Evolutionary conservation across 2,329 filamentous ascomycete species (phyloP).

Genomic region (Pseudogymnoascus sp.): DNA sequence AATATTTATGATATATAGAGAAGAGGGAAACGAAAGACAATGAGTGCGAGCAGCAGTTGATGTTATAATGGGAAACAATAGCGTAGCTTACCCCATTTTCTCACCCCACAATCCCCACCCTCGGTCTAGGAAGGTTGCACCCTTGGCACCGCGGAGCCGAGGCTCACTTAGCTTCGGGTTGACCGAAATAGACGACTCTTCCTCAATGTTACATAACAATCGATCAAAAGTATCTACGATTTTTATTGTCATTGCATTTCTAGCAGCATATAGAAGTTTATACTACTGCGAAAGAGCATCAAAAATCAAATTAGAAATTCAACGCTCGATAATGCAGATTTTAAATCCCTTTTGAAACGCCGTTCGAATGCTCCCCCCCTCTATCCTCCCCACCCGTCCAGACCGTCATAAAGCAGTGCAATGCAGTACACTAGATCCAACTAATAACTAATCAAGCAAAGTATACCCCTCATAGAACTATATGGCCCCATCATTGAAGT

Average conservation of each 20-base stretch:
- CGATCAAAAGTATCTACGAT: not conserved
- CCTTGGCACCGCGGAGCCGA: constrained; percentile 6
- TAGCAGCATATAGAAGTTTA: not conserved
- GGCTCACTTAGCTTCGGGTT: not conserved
- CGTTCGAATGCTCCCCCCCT: not conserved
- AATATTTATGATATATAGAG: constrained; percentile 8
- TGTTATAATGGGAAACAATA: constrained; percentile 1
- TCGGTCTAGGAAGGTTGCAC: constrained; percentile 4
- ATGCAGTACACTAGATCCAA: not conserved
- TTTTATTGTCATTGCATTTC: constrained; percentile 4
- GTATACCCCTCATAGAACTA: not conserved
- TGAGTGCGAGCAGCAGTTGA: not conserved
- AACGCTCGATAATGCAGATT: constrained; percentile 2
- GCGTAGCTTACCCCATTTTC: constrained; percentile 6
- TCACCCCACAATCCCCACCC: constrained; percentile 8
- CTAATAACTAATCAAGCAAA: constrained; percentile 3
- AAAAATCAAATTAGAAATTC: not conserved
- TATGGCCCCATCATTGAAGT: constrained; percentile 26
- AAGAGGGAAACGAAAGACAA: not conserved
- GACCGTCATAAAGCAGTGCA: not conserved
- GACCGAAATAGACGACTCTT: not conserved
- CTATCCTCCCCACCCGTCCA: not conserved
- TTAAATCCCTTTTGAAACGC: constrained; percentile 3
- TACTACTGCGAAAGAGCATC: not conserved
- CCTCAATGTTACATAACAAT: not conserved